Evolutionary conservation across 2,329 filamentous ascomycete species (phyloP).

Genomic region (Alternaria sp.): DNA sequence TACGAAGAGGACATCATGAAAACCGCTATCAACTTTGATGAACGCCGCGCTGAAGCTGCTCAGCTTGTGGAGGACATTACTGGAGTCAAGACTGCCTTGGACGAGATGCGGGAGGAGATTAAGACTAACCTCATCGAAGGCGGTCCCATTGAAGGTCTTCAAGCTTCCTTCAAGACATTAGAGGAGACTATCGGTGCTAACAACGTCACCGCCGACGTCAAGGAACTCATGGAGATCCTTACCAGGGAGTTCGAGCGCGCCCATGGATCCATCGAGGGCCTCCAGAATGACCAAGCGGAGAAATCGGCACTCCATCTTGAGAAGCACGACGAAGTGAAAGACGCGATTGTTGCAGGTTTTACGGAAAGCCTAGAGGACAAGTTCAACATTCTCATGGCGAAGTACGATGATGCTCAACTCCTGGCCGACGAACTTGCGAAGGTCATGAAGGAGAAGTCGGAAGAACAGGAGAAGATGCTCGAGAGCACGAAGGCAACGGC

Average conservation of each 20-base stretch:
- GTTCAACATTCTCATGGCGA: constrained; percentile 79
- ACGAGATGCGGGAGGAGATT: constrained; percentile 79
- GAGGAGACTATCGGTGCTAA: constrained; percentile 69
- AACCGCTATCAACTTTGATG: constrained; percentile 80
- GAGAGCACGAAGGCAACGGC: constrained; percentile 78
- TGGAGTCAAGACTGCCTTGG: constrained; percentile 78
- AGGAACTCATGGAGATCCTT: constrained; percentile 74
- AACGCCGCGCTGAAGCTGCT: constrained; percentile 83
- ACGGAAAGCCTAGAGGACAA: constrained; percentile 74
- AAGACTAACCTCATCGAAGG: constrained; percentile 80
- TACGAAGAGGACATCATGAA: constrained; percentile 76
- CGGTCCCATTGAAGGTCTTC: constrained; percentile 67
- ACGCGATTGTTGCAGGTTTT: constrained; percentile 63
- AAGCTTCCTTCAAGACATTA: constrained; percentile 71
- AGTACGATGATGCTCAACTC: constrained; percentile 86
- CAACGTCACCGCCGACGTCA: constrained; percentile 57
- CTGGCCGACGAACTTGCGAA: constrained; percentile 77
- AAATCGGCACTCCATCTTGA: constrained; percentile 63
- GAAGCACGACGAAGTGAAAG: constrained; percentile 68
- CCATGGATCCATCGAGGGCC: constrained; percentile 77
- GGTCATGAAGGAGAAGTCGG: constrained; percentile 75
- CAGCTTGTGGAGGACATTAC: constrained; percentile 79
- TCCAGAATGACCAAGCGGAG: constrained; percentile 79
- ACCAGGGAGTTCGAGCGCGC: constrained; percentile 88
- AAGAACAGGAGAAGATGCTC: constrained; percentile 76